phyloP scores from a whole-genome alignment of 805 yeast genomes.

The Saccharomycopsis synnaedendra region DNA sequence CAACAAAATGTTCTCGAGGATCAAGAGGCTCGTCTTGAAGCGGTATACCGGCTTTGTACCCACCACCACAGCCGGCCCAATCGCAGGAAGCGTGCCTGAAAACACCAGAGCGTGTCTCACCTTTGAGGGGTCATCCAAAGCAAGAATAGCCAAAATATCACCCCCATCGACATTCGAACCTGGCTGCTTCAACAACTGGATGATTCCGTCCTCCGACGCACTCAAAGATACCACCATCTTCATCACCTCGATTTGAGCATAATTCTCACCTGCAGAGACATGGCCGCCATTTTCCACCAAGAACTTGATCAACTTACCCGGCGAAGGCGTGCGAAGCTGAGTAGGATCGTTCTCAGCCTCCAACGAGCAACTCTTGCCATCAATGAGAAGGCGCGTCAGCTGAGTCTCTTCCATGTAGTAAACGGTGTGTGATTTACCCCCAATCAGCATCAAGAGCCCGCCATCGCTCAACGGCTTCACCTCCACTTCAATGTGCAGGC shows the following conservation, averaged over 20 bases:
- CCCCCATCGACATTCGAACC: conserved; percentile 97
- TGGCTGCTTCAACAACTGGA: conserved; percentile 91
- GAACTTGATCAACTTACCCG: conserved; percentile 92
- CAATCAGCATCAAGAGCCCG: conserved; percentile 77
- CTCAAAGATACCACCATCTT: conserved; percentile 98
- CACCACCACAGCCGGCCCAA: conserved; percentile 71
- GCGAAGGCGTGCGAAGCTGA: conserved; percentile 96
- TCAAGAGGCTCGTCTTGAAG: conserved; percentile 44
- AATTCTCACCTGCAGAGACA: conserved; percentile 81
- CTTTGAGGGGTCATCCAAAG: conserved; percentile 92
- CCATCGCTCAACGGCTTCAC: conserved; percentile 90
- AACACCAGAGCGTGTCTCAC: conserved; percentile 94
- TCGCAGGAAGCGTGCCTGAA: conserved; percentile 85
- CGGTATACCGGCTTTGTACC: conserved; percentile 81
- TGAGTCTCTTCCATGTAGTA: conserved; percentile 98
- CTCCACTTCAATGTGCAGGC: conserved; percentile 80
- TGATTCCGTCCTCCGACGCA: conserved; percentile 87
- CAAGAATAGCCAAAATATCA: conserved; percentile 88
- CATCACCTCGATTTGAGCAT: conserved; percentile 99
- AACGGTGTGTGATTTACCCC: conserved; percentile 88
- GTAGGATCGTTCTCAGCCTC: conserved; percentile 98
- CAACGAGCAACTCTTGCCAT: conserved; percentile 85
- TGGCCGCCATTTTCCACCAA: conserved; percentile 95
- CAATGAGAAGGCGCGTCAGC: conserved; percentile 90
- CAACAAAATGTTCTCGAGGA: conserved; percentile 66